Evolutionary conservation across 2,329 filamentous ascomycete genomes (phyloP), one percentile per base, ranked within the genome.

Genomic region (Blumeria graminis): DNA sequence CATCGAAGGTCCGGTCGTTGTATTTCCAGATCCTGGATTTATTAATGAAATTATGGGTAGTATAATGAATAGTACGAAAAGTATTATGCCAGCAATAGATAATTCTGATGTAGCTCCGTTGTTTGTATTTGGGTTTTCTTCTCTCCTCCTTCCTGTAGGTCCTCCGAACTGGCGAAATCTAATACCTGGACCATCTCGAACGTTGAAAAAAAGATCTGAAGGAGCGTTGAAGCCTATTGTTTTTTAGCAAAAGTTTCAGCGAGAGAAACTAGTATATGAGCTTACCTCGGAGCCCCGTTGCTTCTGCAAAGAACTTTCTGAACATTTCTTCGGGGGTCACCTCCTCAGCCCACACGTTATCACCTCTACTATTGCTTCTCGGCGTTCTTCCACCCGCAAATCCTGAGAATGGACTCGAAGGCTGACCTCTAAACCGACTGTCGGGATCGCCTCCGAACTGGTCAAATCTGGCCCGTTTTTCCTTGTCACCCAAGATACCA

Each of bases 251-350:
- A 28, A 28, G 22, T 28, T 28, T 28, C 22, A 28, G 4, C 22
- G 4, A 28, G 22, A 28, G 22, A 28, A 28, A 28, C 4, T 28
- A 28, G 22, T 28, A 28, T 1, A 28, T 28, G 22, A 28, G 22
- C 22, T 28, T 28, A 28, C 22, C 22, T 28, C 22, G 22, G 22
- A 28, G 22, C 22, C 22, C 22, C 36, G 70, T 70, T 41, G 70
- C 70, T 45, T 85, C 88, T 52, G 86, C 86, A 72, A 98, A 98
- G 76, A 98, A 98, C 60, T 90, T 80, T 67, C 90, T 82, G 71
- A 98, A 98, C 74, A 98, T 78, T 69, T 98, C 92, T 69, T 98
- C 92, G 0, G 92, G 89, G 56, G 85, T 94, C 63, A 98, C 86
- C 67, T 96, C 90, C 59, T 92, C 88, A 56, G 92, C 86, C 70